Evolutionary conservation across 306 rosid genomes (phyloP).

Genomic region (Cicer chorassanicum): DNA sequence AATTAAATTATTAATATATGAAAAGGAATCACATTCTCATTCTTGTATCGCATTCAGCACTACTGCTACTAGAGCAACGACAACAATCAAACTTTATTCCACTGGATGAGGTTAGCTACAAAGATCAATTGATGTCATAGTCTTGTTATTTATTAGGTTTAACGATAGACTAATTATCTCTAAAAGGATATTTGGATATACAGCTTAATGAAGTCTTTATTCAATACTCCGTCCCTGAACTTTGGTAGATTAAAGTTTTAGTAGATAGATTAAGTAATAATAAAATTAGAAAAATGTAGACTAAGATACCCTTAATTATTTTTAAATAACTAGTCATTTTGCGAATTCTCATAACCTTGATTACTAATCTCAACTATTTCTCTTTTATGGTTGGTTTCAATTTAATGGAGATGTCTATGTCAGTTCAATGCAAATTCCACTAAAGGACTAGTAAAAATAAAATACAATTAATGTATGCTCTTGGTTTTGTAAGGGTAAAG

Average conservation of each 20-base stretch:
- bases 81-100: neutral
- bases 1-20: neutral
- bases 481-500: neutral
- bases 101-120: neutral
- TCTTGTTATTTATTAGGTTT: neutral
- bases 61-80: neutral
- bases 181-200: neutral
- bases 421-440: no score
- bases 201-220: neutral
- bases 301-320: no score
- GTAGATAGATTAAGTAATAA: neutral
- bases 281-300: no score
- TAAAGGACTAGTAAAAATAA: no score
- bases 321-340: neutral
- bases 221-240: neutral
- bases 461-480: neutral
- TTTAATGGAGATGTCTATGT: no score
- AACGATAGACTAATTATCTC: neutral
- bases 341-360: neutral
- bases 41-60: neutral
- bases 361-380: no score
- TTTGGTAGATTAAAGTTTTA: neutral
- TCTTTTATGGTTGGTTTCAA: no score
- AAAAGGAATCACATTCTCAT: conserved; percentile 1
- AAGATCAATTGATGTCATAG: conserved; percentile 2